These are phyloP conservation scores for Calonectria leucothoes DNA, from an alignment of 2,329 filamentous ascomycete genomes.

Conservation along the genomic window DNA sequence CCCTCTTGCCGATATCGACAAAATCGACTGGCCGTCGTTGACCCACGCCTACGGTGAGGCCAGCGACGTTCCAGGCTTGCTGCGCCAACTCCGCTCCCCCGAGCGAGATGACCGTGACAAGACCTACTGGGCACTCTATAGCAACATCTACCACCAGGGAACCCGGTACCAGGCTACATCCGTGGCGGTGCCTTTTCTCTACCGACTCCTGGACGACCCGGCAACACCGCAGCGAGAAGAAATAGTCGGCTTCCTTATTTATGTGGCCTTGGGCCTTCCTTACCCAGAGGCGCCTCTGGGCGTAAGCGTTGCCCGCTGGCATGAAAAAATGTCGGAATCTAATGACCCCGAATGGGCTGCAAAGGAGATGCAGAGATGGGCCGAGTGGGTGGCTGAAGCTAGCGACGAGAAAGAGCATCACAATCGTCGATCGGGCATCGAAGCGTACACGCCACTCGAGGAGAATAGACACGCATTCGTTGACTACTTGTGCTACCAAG, in stretches of 20 bases:
- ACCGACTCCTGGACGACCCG: background rate
- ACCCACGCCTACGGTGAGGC: conserved; percentile 7
- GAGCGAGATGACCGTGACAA: background rate
- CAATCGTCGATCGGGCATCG: no score
- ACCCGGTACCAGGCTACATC: background rate
- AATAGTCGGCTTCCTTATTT: background rate
- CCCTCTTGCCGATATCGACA: conserved; percentile 7
- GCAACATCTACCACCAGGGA: conserved; percentile 10
- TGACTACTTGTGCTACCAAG: background rate
- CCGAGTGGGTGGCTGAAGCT: background rate
- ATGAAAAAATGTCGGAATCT: background rate
- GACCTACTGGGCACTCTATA: background rate
- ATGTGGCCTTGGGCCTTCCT: background rate
- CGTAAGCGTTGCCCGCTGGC: background rate
- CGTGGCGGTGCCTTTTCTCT: background rate
- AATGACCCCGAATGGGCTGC: background rate
- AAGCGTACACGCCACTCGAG: background rate
- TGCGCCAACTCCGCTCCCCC: background rate
- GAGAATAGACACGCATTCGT: background rate
- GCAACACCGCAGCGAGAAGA: background rate
- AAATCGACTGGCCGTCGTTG: conserved; percentile 2
- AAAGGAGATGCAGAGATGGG: background rate
- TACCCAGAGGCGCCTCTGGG: background rate
- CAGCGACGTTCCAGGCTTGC: background rate
- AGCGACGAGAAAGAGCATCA: background rate